Evolutionary conservation across 768 basidiomycete species (phyloP).

Genomic region (Boletus rubescentipes): DNA sequence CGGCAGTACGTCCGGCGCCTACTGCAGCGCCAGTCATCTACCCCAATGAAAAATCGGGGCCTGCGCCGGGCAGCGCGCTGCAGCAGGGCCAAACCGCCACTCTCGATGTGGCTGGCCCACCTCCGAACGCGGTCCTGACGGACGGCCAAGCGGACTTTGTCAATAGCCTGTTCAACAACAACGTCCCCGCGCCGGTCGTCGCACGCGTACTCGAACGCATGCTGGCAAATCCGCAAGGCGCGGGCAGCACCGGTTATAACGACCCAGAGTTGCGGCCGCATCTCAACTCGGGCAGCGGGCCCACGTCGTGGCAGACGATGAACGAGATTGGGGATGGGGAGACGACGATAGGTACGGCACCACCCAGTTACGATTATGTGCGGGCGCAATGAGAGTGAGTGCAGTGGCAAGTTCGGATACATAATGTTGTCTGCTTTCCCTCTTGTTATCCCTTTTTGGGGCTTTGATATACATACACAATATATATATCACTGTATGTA

Average conservation of each 20-base stretch:
- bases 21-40: neutral
- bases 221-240: slow-evolving; percentile 18
- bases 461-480: neutral
- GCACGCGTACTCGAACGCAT: slow-evolving; percentile 29
- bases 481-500: no score
- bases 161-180: slow-evolving; percentile 23
- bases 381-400: slow-evolving; percentile 6
- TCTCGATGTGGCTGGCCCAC: neutral
- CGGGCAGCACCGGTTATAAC: slow-evolving; percentile 9
- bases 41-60: slow-evolving; percentile 15
- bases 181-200: slow-evolving; percentile 26
- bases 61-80: neutral
- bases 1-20: no score
- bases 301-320: slow-evolving; percentile 32
- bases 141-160: slow-evolving; percentile 28
- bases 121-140: slow-evolving; percentile 8
- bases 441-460: neutral
- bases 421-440: neutral
- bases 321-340: slow-evolving; percentile 37
- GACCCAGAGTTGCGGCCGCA: slow-evolving; percentile 14
- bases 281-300: neutral
- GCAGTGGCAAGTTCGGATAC: neutral
- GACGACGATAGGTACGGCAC: slow-evolving; percentile 27
- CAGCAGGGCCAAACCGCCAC: neutral
- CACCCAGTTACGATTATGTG: slow-evolving; percentile 24